Conservation (phyloP, 148 eudicot genomes). For the Linanthus parryae region DNA sequence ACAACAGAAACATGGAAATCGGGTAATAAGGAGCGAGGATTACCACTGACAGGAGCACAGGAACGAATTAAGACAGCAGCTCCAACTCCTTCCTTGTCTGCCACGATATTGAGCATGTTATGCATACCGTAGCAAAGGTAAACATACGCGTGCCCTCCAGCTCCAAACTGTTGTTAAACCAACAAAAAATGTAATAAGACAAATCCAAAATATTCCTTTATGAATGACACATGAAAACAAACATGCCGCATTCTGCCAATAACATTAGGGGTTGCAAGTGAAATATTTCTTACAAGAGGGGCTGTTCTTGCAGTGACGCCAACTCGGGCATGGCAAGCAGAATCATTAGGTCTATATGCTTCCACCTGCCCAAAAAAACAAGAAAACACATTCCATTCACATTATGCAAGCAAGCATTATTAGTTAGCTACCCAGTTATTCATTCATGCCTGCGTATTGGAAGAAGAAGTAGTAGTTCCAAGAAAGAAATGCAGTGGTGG, state of each 20-base stretch:
- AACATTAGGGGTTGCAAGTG: too few relatives aligned
- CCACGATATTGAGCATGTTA: slow-evolving; percentile 87
- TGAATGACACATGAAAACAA: not conserved
- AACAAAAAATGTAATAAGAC: slow-evolving; percentile 1
- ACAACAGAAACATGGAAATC: not conserved
- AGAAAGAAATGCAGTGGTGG: too few relatives aligned
- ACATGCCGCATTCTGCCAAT: slow-evolving; percentile 1
- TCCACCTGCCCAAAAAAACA: slow-evolving; percentile 52
- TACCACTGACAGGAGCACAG: slow-evolving; percentile 88
- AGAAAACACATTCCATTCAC: not conserved
- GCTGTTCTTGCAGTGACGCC: slow-evolving; percentile 92
- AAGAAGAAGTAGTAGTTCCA: too few relatives aligned
- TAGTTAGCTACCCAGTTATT: not conserved
- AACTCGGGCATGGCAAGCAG: slow-evolving; percentile 92
- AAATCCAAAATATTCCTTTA: not conserved
- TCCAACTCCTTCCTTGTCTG: slow-evolving; percentile 86
- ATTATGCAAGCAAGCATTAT: not conserved
- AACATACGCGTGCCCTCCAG: slow-evolving; percentile 91
- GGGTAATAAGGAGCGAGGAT: not conserved
- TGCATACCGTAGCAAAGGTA: slow-evolving; percentile 95
- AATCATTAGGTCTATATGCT: slow-evolving; percentile 89
- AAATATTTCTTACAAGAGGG: slow-evolving; percentile 51
- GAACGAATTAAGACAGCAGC: slow-evolving; percentile 94
- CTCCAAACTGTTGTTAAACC: slow-evolving; percentile 80
- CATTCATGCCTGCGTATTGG: too few relatives aligned